A percentile compares a stretch with the other conserved stretches of the same genome.
These are phyloP conservation scores for Colletotrichum sansevieriae DNA, from an alignment of 2,329 filamentous ascomycete genomes.

Conservation along the genomic window DNA sequence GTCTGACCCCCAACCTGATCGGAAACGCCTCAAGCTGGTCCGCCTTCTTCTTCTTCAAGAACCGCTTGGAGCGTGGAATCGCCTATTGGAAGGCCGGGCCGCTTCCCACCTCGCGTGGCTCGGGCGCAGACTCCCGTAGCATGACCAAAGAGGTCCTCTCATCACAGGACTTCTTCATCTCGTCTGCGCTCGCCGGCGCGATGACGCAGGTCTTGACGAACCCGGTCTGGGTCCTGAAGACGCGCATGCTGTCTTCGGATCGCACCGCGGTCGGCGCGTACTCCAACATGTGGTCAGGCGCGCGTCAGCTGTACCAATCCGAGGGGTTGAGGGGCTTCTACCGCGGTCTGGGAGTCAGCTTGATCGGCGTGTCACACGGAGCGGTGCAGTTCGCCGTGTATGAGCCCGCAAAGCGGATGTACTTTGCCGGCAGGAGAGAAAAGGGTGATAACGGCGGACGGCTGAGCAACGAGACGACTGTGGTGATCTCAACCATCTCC, in stretches of 20 bases:
- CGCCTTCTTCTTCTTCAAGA: constrained; percentile 88
- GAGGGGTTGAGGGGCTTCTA: constrained; percentile 90
- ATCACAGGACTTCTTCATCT: constrained; percentile 82
- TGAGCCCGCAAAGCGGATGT: constrained; percentile 74
- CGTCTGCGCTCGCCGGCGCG: constrained; percentile 78
- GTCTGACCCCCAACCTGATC: constrained; percentile 88
- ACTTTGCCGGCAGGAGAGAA: constrained; percentile 61
- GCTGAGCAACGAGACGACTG: constrained; percentile 79
- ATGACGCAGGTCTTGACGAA: constrained; percentile 88
- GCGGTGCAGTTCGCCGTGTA: constrained; percentile 97
- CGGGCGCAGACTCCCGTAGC: constrained; percentile 41
- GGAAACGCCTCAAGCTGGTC: constrained; percentile 94
- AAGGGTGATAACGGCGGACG: constrained; percentile 46
- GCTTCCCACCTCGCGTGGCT: constrained; percentile 14
- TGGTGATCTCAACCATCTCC: constrained; percentile 82
- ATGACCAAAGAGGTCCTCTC: constrained; percentile 58
- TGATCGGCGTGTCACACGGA: constrained; percentile 91
- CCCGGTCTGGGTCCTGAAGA: constrained; percentile 98
- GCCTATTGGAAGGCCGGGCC: constrained; percentile 49
- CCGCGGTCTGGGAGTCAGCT: constrained; percentile 83
- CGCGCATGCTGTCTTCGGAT: constrained; percentile 92
- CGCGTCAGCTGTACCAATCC: constrained; percentile 71
- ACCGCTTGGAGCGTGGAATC: constrained; percentile 63
- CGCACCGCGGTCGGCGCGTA: constrained; percentile 83
- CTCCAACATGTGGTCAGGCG: constrained; percentile 79